These are phyloP conservation scores for Phytophthora ohioensis DNA, from an alignment of 352 stramenopile species.

Conservation along the genomic window DNA sequence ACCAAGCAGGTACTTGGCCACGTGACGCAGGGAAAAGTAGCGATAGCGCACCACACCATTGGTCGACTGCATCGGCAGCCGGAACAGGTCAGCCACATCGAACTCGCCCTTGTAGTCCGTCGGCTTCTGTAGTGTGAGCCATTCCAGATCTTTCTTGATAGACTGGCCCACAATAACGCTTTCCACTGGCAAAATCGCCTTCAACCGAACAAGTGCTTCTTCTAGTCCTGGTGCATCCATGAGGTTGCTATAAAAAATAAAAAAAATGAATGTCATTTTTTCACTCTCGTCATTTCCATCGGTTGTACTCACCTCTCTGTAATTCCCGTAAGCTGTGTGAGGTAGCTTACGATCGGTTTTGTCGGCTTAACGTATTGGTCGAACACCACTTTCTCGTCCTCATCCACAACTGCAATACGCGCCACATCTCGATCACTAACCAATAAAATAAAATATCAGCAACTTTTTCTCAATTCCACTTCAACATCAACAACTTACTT, in stretches of 20 bases:
- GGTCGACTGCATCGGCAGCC: constrained; percentile 74
- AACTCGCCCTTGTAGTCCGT: constrained; percentile 90
- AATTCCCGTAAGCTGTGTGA: constrained; percentile 92
- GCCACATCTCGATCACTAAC: constrained; percentile 89
- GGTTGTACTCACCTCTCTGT: constrained; percentile 63
- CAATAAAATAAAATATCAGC: background rate
- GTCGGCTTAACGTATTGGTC: constrained; percentile 90
- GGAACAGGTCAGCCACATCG: constrained; percentile 87
- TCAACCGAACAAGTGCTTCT: constrained; percentile 82
- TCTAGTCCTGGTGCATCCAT: constrained; percentile 71
- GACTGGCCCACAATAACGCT: constrained; percentile 93
- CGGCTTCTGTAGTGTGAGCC: constrained; percentile 85
- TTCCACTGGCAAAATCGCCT: constrained; percentile 74
- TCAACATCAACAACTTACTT: constrained; percentile 51
- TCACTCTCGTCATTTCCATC: no score
- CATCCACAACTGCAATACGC: constrained; percentile 90
- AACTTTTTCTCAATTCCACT: background rate
- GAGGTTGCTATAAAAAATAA: constrained; percentile 56
- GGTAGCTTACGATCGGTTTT: constrained; percentile 90
- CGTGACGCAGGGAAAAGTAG: constrained; percentile 88
- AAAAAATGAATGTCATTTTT: background rate
- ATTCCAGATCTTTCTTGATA: constrained; percentile 94
- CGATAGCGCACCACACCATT: constrained; percentile 83
- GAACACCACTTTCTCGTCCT: constrained; percentile 86
- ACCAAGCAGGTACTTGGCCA: constrained; percentile 84